A percentile compares a stretch with the other conserved stretches of the same genome.
phyloP scores from a whole-genome alignment of 371 early-diverging fungal genomes.

The Lichtheimia corymbifera region DNA sequence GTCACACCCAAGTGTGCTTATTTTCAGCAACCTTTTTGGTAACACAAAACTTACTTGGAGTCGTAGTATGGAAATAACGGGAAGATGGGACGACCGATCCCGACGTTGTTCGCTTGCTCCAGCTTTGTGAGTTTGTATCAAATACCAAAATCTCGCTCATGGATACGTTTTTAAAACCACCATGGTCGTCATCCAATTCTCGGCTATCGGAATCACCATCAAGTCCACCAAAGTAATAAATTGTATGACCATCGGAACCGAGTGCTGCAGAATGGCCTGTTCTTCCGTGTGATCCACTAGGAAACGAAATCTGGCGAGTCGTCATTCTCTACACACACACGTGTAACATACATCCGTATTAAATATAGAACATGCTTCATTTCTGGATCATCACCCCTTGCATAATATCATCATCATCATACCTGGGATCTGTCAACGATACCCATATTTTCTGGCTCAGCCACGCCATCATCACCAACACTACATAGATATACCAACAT shows the following conservation, averaged over 20 bases:
- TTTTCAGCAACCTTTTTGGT: background rate
- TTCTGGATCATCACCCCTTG: too few relatives aligned
- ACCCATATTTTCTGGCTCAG: too few relatives aligned
- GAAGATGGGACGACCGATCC: slow-evolving; percentile 13
- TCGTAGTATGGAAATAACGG: slow-evolving; percentile 19
- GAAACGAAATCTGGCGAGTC: background rate
- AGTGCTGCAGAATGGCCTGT: slow-evolving; percentile 18
- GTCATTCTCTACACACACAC: too few relatives aligned
- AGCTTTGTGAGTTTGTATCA: slow-evolving; percentile 7
- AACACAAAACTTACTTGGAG: slow-evolving; percentile 7
- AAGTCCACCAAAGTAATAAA: slow-evolving; percentile 21
- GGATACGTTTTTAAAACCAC: slow-evolving; percentile 7
- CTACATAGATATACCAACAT: too few relatives aligned
- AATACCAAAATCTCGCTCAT: slow-evolving; percentile 20
- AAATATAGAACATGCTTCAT: too few relatives aligned
- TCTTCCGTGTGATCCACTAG: background rate
- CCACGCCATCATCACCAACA: too few relatives aligned
- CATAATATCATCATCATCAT: too few relatives aligned
- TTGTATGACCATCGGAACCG: slow-evolving; percentile 11
- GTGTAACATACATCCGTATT: too few relatives aligned
- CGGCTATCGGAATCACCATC: slow-evolving; percentile 9
- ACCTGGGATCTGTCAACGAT: too few relatives aligned
- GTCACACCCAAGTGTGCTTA: background rate
- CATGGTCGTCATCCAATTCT: background rate
- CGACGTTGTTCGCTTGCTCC: slow-evolving; percentile 5